Evolutionary conservation across 441 rosid species (phyloP).

Genomic region (Jatropha multifida): DNA sequence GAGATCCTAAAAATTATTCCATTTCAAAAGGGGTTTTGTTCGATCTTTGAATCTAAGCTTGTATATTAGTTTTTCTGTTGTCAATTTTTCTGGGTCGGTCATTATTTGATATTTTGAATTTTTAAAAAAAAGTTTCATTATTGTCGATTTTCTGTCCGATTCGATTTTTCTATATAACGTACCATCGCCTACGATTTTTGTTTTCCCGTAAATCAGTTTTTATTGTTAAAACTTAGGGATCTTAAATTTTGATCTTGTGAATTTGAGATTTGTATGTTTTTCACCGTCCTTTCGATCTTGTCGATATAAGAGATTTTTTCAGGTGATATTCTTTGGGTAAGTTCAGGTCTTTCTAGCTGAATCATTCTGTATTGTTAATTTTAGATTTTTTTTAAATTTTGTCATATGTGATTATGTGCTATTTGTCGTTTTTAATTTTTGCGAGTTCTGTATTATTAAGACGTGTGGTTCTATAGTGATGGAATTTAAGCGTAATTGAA

Average conservation of each 20-base stretch:
- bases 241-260: background rate
- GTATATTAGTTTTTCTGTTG: background rate
- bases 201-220: background rate
- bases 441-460: background rate
- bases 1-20: background rate
- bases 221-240: background rate
- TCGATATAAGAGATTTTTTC: background rate
- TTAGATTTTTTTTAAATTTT: background rate
- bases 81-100: slow-evolving; percentile 17
- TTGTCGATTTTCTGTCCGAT: background rate
- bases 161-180: background rate
- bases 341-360: slow-evolving; percentile 7
- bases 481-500: background rate
- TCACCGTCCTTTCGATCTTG: background rate
- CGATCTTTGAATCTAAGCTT: slow-evolving; percentile 21
- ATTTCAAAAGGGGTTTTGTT: slow-evolving; percentile 11
- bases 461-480: background rate
- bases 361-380: background rate
- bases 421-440: background rate
- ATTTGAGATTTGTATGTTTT: background rate
- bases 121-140: background rate
- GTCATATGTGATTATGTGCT: background rate
- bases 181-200: background rate
- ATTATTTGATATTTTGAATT: slow-evolving; percentile 4
- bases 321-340: slow-evolving; percentile 28